A percentile compares a stretch with the other conserved stretches of the same genome.
phyloP scores from a whole-genome alignment of 108 stramenopile genomes.

The Bacterosira constricta region DNA sequence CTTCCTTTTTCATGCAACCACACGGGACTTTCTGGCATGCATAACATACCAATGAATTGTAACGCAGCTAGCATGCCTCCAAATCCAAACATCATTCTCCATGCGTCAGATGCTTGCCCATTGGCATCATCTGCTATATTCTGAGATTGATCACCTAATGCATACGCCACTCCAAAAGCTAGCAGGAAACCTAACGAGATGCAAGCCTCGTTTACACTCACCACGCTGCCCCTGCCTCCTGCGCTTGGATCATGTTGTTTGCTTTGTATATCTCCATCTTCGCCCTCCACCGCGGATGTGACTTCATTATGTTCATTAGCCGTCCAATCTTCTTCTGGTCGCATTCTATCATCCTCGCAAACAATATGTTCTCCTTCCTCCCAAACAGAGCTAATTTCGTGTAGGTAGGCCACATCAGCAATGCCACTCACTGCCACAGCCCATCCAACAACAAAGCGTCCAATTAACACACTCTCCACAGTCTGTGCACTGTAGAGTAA shows the following conservation, averaged over 20 bases:
- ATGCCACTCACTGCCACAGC: constrained; percentile 73
- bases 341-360: background rate
- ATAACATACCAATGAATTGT: constrained; percentile 70
- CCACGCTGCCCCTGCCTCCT: constrained; percentile 70
- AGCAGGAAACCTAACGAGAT: constrained; percentile 75
- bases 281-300: no score
- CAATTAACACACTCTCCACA: constrained; percentile 44
- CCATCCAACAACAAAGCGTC: constrained; percentile 69
- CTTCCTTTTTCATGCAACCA: constrained; percentile 62
- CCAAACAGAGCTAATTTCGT: constrained; percentile 66
- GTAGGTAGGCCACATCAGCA: constrained; percentile 74
- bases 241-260: background rate
- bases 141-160: constrained; percentile 17
- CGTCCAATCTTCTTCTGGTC: background rate
- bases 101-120: constrained; percentile 33
- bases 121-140: background rate
- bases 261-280: background rate
- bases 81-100: constrained; percentile 66
- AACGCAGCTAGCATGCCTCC: constrained; percentile 61
- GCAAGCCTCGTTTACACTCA: constrained; percentile 78
- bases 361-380: constrained; percentile 3
- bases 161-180: constrained; percentile 56
- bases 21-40: constrained; percentile 74
- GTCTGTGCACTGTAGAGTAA: constrained; percentile 41
- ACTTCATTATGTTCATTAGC: background rate